These are phyloP conservation scores for Candida tallmaniae DNA, from an alignment of 805 yeast species.

Conservation along the genomic window DNA sequence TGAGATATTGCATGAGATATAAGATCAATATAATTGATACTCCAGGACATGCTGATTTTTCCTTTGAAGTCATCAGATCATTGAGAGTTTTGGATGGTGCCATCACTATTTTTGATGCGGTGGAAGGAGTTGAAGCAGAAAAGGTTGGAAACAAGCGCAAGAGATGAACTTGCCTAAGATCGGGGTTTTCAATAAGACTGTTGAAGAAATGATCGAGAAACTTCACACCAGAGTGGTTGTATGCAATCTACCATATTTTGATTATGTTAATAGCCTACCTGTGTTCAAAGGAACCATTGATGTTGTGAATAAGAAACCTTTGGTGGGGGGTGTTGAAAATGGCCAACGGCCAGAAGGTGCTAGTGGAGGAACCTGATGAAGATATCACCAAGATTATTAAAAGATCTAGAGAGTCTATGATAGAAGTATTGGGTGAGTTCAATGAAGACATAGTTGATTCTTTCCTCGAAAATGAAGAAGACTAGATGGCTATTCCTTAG, in stretches of 20 bases:
- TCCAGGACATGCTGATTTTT: conserved; percentile 97
- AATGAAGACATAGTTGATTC: conserved; percentile 76
- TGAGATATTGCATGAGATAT: no score
- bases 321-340: conserved; percentile 43
- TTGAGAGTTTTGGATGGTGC: conserved; percentile 92
- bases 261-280: conserved; percentile 24
- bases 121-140: conserved; percentile 98
- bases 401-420: conserved; percentile 64
- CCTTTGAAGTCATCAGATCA: conserved; percentile 88
- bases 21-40: conserved; percentile 89
- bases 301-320: conserved; percentile 56
- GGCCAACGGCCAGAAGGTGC: conserved; percentile 49
- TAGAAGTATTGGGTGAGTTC: conserved; percentile 79
- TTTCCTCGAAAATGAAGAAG: conserved; percentile 66
- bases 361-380: conserved; percentile 41
- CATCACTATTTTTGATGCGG: conserved; percentile 88
- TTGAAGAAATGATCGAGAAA: conserved; percentile 73
- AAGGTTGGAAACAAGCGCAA: conserved; percentile 88
- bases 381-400: conserved; percentile 44
- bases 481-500: conserved; percentile 66
- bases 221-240: conserved; percentile 70
- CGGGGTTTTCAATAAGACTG: conserved; percentile 82
- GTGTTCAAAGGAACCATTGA: conserved; percentile 72
- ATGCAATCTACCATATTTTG: conserved; percentile 75
- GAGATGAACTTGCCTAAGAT: conserved; percentile 66